A percentile compares a stretch with the other conserved stretches of the same genome.
Conservation (phyloP, 108 stramenopile species). For the Cyclotella atomus region DNA sequence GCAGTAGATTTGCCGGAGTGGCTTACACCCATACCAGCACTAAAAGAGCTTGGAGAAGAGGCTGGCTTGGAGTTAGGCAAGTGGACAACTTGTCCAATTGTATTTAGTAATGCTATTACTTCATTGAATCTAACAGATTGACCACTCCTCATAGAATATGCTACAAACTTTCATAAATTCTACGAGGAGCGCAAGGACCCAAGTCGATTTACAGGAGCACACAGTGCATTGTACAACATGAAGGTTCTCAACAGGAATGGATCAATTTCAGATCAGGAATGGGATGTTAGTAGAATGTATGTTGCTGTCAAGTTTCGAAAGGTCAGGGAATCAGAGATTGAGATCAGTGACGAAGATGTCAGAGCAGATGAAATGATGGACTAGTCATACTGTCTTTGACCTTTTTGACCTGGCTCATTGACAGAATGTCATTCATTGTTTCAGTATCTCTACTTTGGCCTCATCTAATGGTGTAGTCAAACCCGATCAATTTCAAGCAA, state of each 20-base stretch:
- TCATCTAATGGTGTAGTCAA: too few species aligned
- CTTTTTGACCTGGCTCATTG: too few species aligned
- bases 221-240: constrained; percentile 84
- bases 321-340: constrained; percentile 74
- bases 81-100: not conserved
- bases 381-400: too few species aligned
- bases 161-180: constrained; percentile 87
- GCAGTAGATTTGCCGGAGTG: constrained; percentile 91
- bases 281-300: constrained; percentile 88
- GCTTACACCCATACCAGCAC: constrained; percentile 79
- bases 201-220: constrained; percentile 53
- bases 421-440: too few species aligned
- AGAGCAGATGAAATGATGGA: constrained; percentile 58
- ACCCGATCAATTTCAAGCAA: too few species aligned
- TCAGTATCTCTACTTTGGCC: too few species aligned
- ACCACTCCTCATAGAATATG: too few species aligned
- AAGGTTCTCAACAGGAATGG: constrained; percentile 82
- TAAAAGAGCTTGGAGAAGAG: constrained; percentile 68
- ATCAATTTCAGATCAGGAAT: constrained; percentile 81
- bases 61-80: constrained; percentile 68
- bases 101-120: not conserved
- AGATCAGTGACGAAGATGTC: constrained; percentile 67
- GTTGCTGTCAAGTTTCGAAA: constrained; percentile 88
- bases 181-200: constrained; percentile 70
- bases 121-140: too few species aligned